phyloP scores from a whole-genome alignment of 2,329 filamentous ascomycete species.

The Aureobasidium subglaciale region DNA sequence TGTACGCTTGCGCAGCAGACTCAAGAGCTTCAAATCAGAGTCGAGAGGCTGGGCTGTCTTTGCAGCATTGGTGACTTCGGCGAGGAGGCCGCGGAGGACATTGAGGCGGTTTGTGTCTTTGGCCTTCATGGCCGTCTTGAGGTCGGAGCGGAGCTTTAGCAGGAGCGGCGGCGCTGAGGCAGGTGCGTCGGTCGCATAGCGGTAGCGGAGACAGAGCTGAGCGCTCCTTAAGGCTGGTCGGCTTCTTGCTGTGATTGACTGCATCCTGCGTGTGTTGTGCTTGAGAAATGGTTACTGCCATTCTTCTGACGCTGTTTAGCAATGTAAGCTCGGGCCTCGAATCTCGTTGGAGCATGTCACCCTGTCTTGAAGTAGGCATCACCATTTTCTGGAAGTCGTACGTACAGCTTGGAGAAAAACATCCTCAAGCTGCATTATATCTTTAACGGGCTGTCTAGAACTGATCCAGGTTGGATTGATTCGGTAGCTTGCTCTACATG shows the following conservation, averaged over 20 bases:
- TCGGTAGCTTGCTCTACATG: too few relatives aligned
- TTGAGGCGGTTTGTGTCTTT: constrained; percentile 53
- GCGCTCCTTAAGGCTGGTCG: neutral
- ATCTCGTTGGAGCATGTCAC: neutral
- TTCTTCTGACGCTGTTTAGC: neutral
- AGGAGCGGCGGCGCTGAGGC: constrained; percentile 33
- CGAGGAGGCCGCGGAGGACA: constrained; percentile 62
- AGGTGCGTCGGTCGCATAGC: constrained; percentile 13
- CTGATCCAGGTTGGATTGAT: too few relatives aligned
- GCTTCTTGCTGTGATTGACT: constrained; percentile 8
- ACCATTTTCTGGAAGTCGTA: too few relatives aligned
- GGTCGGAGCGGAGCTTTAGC: constrained; percentile 38
- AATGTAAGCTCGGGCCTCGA: neutral
- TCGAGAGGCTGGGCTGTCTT: constrained; percentile 65
- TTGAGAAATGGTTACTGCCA: neutral
- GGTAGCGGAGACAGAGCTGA: constrained; percentile 11
- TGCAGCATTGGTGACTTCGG: constrained; percentile 65
- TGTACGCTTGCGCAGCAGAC: constrained; percentile 58
- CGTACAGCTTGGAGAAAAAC: too few relatives aligned
- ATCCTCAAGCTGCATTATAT: too few relatives aligned
- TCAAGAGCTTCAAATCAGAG: constrained; percentile 62
- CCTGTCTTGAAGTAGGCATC: too few relatives aligned
- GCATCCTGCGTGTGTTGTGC: constrained; percentile 1
- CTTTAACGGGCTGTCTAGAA: too few relatives aligned
- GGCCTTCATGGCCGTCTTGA: constrained; percentile 42